Percentiles rank a stretch among this genome's conserved stretches.
Evolutionary conservation across 2,329 filamentous ascomycete species (phyloP).

Genomic region (Apiospora koreana): DNA sequence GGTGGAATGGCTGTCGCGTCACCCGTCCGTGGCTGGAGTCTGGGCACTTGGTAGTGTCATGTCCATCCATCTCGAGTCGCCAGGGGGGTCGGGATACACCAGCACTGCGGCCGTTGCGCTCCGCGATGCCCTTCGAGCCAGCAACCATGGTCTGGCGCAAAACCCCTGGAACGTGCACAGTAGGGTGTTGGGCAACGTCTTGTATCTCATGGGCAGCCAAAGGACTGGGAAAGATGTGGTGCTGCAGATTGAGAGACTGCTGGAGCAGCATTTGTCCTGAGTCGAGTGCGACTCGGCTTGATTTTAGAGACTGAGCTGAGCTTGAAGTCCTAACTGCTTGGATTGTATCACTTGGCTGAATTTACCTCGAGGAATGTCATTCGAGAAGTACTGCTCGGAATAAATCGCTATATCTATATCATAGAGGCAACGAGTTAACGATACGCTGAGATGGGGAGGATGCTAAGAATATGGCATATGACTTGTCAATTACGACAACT

Average conservation of each 20-base stretch:
- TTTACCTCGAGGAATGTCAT: background rate
- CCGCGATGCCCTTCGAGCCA: slow-evolving; percentile 36
- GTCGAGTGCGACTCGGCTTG: background rate
- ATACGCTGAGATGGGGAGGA: background rate
- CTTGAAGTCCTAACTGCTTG: no score
- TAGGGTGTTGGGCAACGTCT: slow-evolving; percentile 49
- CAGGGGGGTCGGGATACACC: slow-evolving; percentile 46
- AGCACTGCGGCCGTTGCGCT: slow-evolving; percentile 45
- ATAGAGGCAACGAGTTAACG: no score
- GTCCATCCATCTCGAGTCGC: slow-evolving; percentile 57
- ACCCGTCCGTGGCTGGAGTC: slow-evolving; percentile 59
- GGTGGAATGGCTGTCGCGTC: slow-evolving; percentile 57
- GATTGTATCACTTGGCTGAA: no score
- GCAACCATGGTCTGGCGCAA: slow-evolving; percentile 12
- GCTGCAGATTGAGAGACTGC: slow-evolving; percentile 23
- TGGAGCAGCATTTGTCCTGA: slow-evolving; percentile 9
- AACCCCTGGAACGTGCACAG: slow-evolving; percentile 51
- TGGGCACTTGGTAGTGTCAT: slow-evolving; percentile 73
- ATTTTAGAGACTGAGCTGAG: no score
- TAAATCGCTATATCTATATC: no score
- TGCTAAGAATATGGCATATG: background rate
- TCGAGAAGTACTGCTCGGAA: no score
- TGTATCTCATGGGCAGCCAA: slow-evolving; percentile 60
- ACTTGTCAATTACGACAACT: background rate
- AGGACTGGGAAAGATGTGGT: slow-evolving; percentile 33